Base-by-base conservation (phyloP, 2,329 filamentous ascomycete species). In the Dothidotthia symphoricarpi region DNA sequence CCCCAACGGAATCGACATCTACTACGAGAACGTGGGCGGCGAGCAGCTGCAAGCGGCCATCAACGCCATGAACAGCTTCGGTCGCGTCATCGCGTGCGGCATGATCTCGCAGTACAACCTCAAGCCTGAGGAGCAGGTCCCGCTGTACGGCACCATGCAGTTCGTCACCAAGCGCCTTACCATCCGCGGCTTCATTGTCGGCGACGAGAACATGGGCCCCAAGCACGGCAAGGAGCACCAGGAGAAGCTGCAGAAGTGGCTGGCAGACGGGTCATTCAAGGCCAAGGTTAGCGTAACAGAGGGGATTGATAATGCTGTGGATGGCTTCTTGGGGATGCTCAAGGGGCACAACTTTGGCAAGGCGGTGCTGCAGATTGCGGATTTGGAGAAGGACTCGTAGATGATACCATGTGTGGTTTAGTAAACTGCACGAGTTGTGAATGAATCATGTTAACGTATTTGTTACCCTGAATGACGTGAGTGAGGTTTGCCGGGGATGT, bases 311-410 rank as follows among this genome's bases (percentile, higher is more conserved):
- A 82, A 86, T 45, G 83, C 83, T 1, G 72, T 80, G 5, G 78
- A 89, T 39, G 88, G 84, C 0, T 75, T 94, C 43, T 68, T 91
- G 10, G 85, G 81, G 10, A 82, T 94, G 73, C 75, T 93, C 37
- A 65, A 78, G 57, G 88, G 88, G 31, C 77, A 85, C 67, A 94
- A 94, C 72, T 86, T 89, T 68, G 88, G 88, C 53, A 95, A 95
- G 78, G 85, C 87, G 12, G 78, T 93, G 15, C 59, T 93, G 56
- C 85, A 87, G 73, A 79, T 84, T 53, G 62, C 65, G 24, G 61
- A 67, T 40, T 31, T 67, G 36, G 50, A 54, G 34, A 57, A 59
- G 51, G 61, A 64, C 29, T 46, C 52, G 39, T 46, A 45, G 31
- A 39, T 36, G n/a, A 5, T 9, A 22, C 19, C 9, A 22, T 5